Base-by-base conservation (phyloP, 805 yeast species). In the Lipomyces mesembrius region DNA sequence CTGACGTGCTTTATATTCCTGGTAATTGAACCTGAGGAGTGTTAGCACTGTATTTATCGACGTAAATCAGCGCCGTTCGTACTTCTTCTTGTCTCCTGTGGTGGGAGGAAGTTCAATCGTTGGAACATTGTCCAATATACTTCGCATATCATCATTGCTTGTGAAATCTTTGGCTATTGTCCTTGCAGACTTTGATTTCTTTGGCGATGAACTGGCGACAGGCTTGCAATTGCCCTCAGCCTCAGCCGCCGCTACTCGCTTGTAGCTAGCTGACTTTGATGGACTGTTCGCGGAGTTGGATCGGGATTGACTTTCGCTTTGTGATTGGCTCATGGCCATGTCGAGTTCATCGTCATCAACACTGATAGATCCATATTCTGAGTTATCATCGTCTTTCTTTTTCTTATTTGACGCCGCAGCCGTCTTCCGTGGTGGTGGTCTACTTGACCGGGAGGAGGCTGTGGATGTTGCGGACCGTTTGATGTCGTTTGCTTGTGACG, bases 1-100 rank as follows among this genome's bases (percentile, higher is more conserved):
- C 8, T 62, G 63, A 4, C 64, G 62, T 12, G 65, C 59, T 43
- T 71, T 55, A 46, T 61, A 63, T 7, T 54, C 61, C 51, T 62
- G 57, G 51, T 54, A 59, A 37, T 67, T 67, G 55, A 59, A 54
- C 32, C 63, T 61, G 34, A 5, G 49, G n/a, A 1, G 22, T 17
- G 9, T 43, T 43, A 43, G 49, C 20, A 43, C 49, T 17, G 22
- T n/a, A 43, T 8, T n/a, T 8, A 37, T 37, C 39, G 14, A n/a
- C 49, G 9, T 12, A 17, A 43, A 17, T 17, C 20, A 6, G 9
- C 22, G 22, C 9, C 20, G 11, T 7, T n/a, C 20, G 8, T 43
- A 43, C 49, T 43, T 43, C 49, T 43, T 43, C 8, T 6, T 43
- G 2, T 43, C 49, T n/a, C 49, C 49, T n/a, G 49, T 17, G 2